Conservation (phyloP, 2,329 filamentous ascomycete species). For the Aspergillus candidus region DNA sequence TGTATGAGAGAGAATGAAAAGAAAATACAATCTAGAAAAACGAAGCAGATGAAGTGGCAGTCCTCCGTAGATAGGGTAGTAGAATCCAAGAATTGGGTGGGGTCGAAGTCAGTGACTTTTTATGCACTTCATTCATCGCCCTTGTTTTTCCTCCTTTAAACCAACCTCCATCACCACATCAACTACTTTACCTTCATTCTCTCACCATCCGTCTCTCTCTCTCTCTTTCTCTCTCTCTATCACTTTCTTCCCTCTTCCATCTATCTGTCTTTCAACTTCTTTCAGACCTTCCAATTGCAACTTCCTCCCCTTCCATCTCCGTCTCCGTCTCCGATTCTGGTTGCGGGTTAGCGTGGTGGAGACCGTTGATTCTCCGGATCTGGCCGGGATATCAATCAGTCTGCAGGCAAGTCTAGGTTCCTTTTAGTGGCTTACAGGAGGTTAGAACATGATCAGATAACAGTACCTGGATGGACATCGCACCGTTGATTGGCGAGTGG, state of each 20-base stretch:
- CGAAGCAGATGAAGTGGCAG: background rate
- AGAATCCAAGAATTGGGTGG: background rate
- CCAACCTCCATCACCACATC: no score
- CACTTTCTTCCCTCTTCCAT: background rate
- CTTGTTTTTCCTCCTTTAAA: constrained; percentile 2
- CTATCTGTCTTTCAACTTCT: background rate
- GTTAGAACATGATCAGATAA: no score
- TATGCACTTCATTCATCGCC: background rate
- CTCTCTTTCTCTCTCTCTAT: constrained; percentile 1
- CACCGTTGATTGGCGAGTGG: background rate
- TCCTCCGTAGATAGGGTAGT: constrained; percentile 1
- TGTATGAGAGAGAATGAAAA: constrained; percentile 1
- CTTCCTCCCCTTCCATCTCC: constrained; percentile 2
- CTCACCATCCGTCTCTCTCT: background rate
- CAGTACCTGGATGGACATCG: background rate
- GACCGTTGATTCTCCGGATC: no score
- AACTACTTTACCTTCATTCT: background rate
- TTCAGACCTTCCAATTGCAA: background rate
- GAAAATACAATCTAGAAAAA: background rate
- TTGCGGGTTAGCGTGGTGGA: no score
- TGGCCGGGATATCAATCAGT: background rate
- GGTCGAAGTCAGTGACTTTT: background rate
- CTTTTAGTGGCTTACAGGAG: no score
- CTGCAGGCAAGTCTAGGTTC: constrained; percentile 2
- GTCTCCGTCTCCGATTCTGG: background rate